phyloP scores from a whole-genome alignment of 768 basidiomycete species.

The Boletus rubroflammeus region DNA sequence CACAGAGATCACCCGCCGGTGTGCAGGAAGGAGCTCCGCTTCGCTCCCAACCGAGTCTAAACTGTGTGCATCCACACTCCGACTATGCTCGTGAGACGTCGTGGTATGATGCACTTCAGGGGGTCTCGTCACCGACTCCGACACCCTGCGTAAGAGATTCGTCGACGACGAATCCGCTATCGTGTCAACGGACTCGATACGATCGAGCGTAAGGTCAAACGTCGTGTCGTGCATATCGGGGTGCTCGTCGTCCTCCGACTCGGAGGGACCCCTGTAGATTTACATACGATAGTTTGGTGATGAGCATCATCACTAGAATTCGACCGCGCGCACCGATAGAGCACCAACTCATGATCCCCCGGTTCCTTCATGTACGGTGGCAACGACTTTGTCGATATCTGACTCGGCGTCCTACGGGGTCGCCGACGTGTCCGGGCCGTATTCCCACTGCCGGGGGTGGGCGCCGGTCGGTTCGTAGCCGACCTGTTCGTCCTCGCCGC shows the following conservation, averaged over 20 bases:
- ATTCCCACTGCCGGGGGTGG: constrained; percentile 12
- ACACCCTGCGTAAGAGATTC: constrained; percentile 16
- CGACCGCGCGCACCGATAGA: constrained; percentile 40
- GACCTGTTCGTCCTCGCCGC: not conserved
- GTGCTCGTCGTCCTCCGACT: constrained; percentile 25
- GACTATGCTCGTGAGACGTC: constrained; percentile 2
- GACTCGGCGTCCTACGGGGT: constrained; percentile 65
- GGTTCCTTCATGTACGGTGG: constrained; percentile 84
- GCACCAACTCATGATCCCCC: constrained; percentile 77
- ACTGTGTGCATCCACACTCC: constrained; percentile 19
- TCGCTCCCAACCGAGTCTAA: constrained; percentile 22
- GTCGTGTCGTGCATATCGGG: constrained; percentile 4
- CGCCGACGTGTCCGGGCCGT: constrained; percentile 24
- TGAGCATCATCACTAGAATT: not conserved
- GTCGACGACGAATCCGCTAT: constrained; percentile 20
- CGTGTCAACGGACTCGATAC: constrained; percentile 25
- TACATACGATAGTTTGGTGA: not conserved
- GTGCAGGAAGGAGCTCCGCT: constrained; percentile 17
- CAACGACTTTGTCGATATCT: constrained; percentile 73
- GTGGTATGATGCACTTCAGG: constrained; percentile 5
- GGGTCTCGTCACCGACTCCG: constrained; percentile 12
- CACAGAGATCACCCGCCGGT: constrained; percentile 12
- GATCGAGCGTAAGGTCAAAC: constrained; percentile 21
- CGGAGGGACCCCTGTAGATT: constrained; percentile 25
- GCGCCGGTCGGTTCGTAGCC: not conserved